Evolutionary conservation across 345 rosid species (phyloP), one percentile per base, ranked within the genome.

Genomic region (Brassica juncea): DNA sequence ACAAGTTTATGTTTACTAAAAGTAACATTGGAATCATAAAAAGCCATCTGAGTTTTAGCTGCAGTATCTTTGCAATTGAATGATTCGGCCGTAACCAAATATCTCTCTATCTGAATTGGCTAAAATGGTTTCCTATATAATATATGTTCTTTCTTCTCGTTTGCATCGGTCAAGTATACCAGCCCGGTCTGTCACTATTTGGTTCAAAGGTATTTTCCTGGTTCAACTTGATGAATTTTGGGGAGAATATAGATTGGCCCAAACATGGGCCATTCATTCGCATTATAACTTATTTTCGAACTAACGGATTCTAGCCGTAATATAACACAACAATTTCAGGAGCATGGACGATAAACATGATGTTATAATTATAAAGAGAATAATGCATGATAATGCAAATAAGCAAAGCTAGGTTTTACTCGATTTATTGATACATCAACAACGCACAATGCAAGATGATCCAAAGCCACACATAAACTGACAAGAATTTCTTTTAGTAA

Each of bases 361-460:
- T 47, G 16, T 47, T 47, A 47, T 47, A 47, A 47, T 47, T 16
- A 12, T 47, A 47, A 47, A 47, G 55, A 47, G 15, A 47, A 14
- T 5, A 14, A 47, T 44, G 52, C 52, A 44, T 44, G 55, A 49
- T 39, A 39, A 9, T 35, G 4, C 9, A 39, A 39, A 39, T 9
- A 39, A 39, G 47, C 9, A 42, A 75, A 66, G 66, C 72, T 35
- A 74, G 32, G 60, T 73, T 73, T 73, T 73, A 73, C 60, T 62
- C 28, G 28, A 73, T 42, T 4, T 61, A 60, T 61, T 15, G 34
- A 63, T 63, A 65, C 15, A 55, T 55, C 28, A 55, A 55, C 39
- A n/a, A 23, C 3, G 1, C 42, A 75, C 30, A 15, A 25, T 68
- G 61, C 8, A 59, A 30, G 61, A 44, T 44, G 68, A 76, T 68